Evolutionary conservation across 441 rosid genomes (phyloP), one percentile per base, ranked within the genome.

Genomic region (Rhodomyrtus psidioides): DNA sequence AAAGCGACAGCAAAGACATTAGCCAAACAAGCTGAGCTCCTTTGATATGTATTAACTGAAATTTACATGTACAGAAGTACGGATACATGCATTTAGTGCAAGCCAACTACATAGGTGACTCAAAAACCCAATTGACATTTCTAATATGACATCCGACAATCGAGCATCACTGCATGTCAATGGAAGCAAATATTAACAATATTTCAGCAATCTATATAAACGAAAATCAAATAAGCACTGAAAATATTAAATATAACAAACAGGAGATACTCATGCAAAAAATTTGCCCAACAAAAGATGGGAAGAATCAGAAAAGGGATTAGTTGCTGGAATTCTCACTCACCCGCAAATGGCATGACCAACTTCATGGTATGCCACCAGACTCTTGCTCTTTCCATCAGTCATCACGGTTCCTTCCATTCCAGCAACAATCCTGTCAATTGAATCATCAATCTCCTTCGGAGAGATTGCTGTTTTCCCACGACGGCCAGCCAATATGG

Each of bases 321-420:
- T 85, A 83, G 55, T 55, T 81, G 58, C 49, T 12, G 26, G 3
- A 1, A 53, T 44, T 89, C 83, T 84, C 70, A 88, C 96, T 90
- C 85, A 95, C 99, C 98, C 98, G 56, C 99, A 97, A 81, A 97
- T 88, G 17, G 98, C 98, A 85, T 97, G 99, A 81, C 98, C 98
- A 82, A 97, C 98, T 91, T 95, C 98, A 88, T 97, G 99, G 92
- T 97, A 95, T 58, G 98, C 98, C 86, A 95, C 99, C 88, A 96
- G 91, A 91, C 99, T 96, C 87, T 96, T 96, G 88, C 99, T 95
- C 93, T 96, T 96, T 86, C 99, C 98, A 85, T 96, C 99, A 1
- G 99, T 96, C 99, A 96, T 96, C 24, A 95, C 98, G 0, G 99
- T 97, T 86, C 98, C 99, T 91, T 95, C 99, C 99, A 95, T 97